A percentile compares a stretch with the other conserved stretches of the same genome.
Evolutionary conservation across 345 rosid species (phyloP).

Genomic region (Stellera chamaejasme): DNA sequence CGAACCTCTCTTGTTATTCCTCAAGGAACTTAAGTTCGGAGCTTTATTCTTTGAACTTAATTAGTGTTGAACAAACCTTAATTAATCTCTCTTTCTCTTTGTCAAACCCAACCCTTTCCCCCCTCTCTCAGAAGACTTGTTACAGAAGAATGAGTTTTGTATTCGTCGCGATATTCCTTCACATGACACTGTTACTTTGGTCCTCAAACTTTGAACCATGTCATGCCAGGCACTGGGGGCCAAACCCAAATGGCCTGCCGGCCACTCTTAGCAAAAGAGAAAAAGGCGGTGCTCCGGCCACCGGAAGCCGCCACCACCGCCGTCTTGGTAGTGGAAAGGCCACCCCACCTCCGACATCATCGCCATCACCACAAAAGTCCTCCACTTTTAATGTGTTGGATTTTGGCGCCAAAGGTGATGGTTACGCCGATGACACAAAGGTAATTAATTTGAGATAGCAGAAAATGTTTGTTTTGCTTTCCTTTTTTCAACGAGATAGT

Average conservation of each 20-base stretch:
- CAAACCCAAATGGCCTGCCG: slow-evolving; percentile 6
- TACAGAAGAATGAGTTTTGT: slow-evolving; percentile 24
- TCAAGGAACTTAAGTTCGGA: not conserved
- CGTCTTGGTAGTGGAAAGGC: slow-evolving; percentile 11
- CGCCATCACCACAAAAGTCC: no score
- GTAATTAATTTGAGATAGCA: slow-evolving; percentile 24
- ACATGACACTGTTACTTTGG: slow-evolving; percentile 24
- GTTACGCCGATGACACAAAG: slow-evolving; percentile 67
- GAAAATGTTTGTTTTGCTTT: no score
- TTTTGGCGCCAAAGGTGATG: slow-evolving; percentile 84
- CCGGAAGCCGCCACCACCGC: slow-evolving; percentile 16
- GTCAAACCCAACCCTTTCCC: slow-evolving; percentile 1
- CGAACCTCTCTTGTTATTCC: slow-evolving; percentile 5
- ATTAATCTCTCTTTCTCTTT: not conserved
- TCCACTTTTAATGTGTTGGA: slow-evolving; percentile 37
- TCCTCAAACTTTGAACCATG: slow-evolving; percentile 27
- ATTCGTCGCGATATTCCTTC: slow-evolving; percentile 16
- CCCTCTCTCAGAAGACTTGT: not conserved
- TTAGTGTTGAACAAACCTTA: not conserved
- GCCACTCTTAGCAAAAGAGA: slow-evolving; percentile 9
- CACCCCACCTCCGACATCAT: slow-evolving; percentile 14
- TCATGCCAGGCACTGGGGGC: slow-evolving; percentile 34
- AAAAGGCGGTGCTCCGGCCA: not conserved
- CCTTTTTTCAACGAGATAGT: no score
- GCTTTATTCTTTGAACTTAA: not conserved